A percentile compares a stretch with the other conserved stretches of the same genome.
phyloP scores from a whole-genome alignment of 306 rosid genomes.

The Heteromeles arbutifolia region DNA sequence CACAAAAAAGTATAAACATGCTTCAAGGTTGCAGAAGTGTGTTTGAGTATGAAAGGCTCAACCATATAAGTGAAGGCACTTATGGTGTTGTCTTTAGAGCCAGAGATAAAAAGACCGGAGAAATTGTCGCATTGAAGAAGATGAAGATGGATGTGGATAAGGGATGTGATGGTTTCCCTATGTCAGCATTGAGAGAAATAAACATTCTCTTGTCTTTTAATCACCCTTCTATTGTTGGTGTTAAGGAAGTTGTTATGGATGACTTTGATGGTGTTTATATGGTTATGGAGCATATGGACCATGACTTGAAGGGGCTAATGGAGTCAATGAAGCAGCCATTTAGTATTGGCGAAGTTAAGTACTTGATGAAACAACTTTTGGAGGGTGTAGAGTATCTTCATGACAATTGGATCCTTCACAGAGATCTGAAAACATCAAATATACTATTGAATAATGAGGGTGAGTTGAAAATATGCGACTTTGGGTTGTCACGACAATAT shows the following conservation, averaged over 20 bases:
- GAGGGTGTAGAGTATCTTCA: constrained; percentile 89
- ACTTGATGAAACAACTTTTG: constrained; percentile 59
- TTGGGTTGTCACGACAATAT: constrained; percentile 88
- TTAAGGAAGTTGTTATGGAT: constrained; percentile 81
- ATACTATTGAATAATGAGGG: constrained; percentile 70
- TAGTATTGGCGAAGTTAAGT: constrained; percentile 71
- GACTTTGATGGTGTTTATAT: constrained; percentile 70
- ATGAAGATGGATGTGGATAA: constrained; percentile 74
- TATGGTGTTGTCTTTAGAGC: constrained; percentile 94
- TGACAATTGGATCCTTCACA: constrained; percentile 88
- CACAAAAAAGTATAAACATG: constrained; percentile 48
- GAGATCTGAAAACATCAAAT: constrained; percentile 93
- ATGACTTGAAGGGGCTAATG: constrained; percentile 67
- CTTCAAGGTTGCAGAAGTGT: constrained; percentile 71
- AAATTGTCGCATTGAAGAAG: constrained; percentile 84
- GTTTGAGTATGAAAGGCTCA: constrained; percentile 69
- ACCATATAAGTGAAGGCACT: constrained; percentile 90
- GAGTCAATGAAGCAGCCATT: constrained; percentile 62
- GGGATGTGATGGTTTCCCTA: constrained; percentile 69
- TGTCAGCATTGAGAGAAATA: constrained; percentile 84
- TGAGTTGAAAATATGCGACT: constrained; percentile 81
- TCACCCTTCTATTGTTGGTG: constrained; percentile 78
- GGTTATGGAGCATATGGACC: constrained; percentile 95
- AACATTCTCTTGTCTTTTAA: constrained; percentile 77
- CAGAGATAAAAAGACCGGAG: constrained; percentile 72